Percentiles rank a stretch among this genome's conserved stretches.
Conservation (phyloP, 805 yeast species). For the Yarrowia sp. region DNA sequence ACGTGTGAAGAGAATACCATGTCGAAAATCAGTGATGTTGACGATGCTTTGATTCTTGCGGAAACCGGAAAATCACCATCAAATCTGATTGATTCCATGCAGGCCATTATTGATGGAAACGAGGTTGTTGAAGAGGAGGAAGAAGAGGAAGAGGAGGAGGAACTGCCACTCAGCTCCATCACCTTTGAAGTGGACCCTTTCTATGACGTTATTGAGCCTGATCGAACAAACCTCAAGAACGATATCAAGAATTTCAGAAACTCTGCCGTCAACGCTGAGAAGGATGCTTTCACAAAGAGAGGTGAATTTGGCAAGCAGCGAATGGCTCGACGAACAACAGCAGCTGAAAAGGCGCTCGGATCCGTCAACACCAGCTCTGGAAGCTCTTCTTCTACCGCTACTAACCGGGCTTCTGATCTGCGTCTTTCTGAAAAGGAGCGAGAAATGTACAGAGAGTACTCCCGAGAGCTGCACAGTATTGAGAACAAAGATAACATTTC, state of each 20-base stretch:
- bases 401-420: not conserved
- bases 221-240: constrained; percentile 29
- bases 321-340: constrained; percentile 21
- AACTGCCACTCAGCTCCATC: constrained; percentile 16
- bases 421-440: constrained; percentile 13
- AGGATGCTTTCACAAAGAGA: constrained; percentile 25
- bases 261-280: constrained; percentile 30
- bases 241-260: constrained; percentile 33
- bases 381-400: not conserved
- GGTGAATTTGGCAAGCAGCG: constrained; percentile 29
- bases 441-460: constrained; percentile 9
- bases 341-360: constrained; percentile 27
- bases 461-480: constrained; percentile 26
- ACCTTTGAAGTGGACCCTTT: constrained; percentile 19
- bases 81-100: constrained; percentile 19
- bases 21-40: not conserved
- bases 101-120: constrained; percentile 3
- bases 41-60: constrained; percentile 1
- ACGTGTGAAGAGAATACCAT: constrained; percentile 13
- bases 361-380: not conserved
- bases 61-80: constrained; percentile 14
- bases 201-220: constrained; percentile 25
- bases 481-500: constrained; percentile 26
- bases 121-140: constrained; percentile 10
- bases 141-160: constrained; percentile 13